Conservation (phyloP, 768 basidiomycete species). For the Mycena albidolilacea region DNA sequence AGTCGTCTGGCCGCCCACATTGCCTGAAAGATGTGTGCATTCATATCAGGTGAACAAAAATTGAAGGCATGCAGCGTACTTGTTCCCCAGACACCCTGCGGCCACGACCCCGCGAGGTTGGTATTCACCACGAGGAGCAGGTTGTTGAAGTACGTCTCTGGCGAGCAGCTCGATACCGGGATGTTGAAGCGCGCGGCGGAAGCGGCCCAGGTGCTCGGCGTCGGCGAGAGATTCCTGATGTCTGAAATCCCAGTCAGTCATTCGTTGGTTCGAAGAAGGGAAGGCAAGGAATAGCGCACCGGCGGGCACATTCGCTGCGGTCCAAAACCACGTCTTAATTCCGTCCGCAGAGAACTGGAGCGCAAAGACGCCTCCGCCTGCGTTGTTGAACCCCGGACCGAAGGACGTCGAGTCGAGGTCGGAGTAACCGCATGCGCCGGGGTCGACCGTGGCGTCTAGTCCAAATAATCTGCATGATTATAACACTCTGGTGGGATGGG, state of each 20-base stretch:
- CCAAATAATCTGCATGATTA: background rate
- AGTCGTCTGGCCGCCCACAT: slow-evolving; percentile 33
- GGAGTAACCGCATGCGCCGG: slow-evolving; percentile 58
- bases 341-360: slow-evolving; percentile 55
- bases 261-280: slow-evolving; percentile 10
- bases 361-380: slow-evolving; percentile 63
- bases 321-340: slow-evolving; percentile 64
- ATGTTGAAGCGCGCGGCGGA: slow-evolving; percentile 44
- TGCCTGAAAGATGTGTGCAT: slow-evolving; percentile 36
- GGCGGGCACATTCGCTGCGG: slow-evolving; percentile 50
- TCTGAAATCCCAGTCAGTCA: slow-evolving; percentile 12
- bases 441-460: slow-evolving; percentile 34
- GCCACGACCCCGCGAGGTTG: slow-evolving; percentile 53
- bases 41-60: slow-evolving; percentile 2
- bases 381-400: slow-evolving; percentile 58
- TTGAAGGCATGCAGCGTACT: slow-evolving; percentile 9
- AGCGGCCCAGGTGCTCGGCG: slow-evolving; percentile 16
- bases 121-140: slow-evolving; percentile 58
- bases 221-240: slow-evolving; percentile 11
- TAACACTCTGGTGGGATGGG: slow-evolving; percentile 4
- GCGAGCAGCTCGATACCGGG: slow-evolving; percentile 50
- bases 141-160: slow-evolving; percentile 51
- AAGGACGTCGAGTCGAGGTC: slow-evolving; percentile 51
- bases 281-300: slow-evolving; percentile 49
- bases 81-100: slow-evolving; percentile 54